phyloP scores from a whole-genome alignment of 257 asterid species.

The Lithospermum erythrorhizon region DNA sequence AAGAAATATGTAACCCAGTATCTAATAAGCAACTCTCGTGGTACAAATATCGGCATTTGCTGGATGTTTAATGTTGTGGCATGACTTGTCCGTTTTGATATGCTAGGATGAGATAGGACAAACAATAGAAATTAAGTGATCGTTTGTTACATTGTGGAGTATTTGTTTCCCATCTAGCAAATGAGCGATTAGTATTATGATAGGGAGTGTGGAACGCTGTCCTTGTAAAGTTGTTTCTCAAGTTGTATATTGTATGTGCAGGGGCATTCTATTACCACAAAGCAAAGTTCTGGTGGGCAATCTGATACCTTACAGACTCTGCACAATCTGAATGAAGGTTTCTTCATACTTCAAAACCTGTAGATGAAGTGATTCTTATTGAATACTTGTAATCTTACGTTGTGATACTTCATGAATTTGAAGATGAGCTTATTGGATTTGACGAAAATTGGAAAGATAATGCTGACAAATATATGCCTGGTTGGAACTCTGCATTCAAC shows the following conservation, averaged over 20 bases:
- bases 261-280: conserved; percentile 76
- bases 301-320: conserved; percentile 58
- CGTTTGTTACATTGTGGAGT: too few species aligned
- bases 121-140: too few species aligned
- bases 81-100: too few species aligned
- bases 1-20: too few species aligned
- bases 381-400: not conserved
- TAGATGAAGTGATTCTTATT: not conserved
- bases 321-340: conserved; percentile 88
- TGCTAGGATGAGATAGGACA: too few species aligned
- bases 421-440: conserved; percentile 65
- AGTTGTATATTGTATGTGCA: conserved; percentile 15
- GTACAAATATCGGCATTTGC: too few species aligned
- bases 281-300: conserved; percentile 38
- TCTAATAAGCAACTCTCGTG: too few species aligned
- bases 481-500: conserved; percentile 52
- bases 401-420: conserved; percentile 3
- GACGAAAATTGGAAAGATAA: conserved; percentile 63
- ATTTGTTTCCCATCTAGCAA: too few species aligned
- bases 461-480: conserved; percentile 60
- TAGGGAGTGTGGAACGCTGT: too few species aligned
- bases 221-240: not conserved
- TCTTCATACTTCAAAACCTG: not conserved
- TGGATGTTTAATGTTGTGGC: too few species aligned
- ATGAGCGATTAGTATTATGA: too few species aligned